phyloP scores from a whole-genome alignment of 75 land plant species.

The Azolla pinnata region DNA sequence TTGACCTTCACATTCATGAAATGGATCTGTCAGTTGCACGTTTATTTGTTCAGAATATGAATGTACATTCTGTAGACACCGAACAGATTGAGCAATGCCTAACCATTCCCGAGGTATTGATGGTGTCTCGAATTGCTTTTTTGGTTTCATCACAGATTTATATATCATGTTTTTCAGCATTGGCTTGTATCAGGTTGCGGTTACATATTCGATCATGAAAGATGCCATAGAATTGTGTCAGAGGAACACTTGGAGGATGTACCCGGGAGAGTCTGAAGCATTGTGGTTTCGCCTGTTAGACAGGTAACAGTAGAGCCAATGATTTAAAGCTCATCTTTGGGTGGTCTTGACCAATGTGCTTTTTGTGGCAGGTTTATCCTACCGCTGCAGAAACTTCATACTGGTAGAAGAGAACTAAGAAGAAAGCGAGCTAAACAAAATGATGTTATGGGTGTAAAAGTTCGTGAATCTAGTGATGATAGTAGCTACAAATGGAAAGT shows the following conservation, averaged over 20 bases:
- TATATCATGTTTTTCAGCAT: not conserved
- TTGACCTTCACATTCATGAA: conserved; percentile 35
- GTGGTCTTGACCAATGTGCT: not conserved
- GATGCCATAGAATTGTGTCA: conserved; percentile 76
- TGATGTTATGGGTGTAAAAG: not conserved
- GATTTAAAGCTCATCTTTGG: not conserved
- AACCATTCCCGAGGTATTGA: conserved; percentile 54
- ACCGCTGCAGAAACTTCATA: conserved; percentile 37
- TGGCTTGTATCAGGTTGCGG: conserved; percentile 39
- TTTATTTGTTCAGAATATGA: conserved; percentile 11
- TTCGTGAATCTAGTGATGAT: not conserved
- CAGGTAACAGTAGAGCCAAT: conserved; percentile 25
- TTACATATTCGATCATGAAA: conserved; percentile 34
- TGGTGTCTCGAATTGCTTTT: not conserved
- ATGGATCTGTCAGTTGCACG: conserved; percentile 48
- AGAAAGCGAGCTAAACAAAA: not conserved
- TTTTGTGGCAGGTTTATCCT: conserved; percentile 44
- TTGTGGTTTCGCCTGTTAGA: conserved; percentile 92
- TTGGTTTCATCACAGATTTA: not conserved
- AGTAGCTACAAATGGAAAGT: conserved; percentile 27
- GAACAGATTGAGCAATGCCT: conserved; percentile 20
- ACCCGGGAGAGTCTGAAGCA: conserved; percentile 64
- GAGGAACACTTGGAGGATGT: conserved; percentile 73
- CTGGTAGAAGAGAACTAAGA: conserved; percentile 7
- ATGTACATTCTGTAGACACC: conserved; percentile 12